phyloP scores from a whole-genome alignment of 495 filamentous ascomycete genomes.

The Cairneyella variabilis region DNA sequence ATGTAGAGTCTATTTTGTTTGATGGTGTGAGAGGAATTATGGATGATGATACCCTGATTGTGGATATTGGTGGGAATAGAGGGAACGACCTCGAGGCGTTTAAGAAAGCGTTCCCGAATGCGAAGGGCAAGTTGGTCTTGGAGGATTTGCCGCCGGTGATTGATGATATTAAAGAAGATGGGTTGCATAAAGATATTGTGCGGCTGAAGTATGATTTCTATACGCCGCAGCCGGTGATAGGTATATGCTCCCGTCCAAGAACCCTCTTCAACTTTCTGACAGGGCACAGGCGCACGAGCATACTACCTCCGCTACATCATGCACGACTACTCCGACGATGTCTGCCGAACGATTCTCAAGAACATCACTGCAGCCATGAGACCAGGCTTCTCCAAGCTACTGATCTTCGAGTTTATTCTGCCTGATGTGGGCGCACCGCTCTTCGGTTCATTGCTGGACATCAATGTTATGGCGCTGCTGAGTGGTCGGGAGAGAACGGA shows the following conservation, averaged over 20 bases:
- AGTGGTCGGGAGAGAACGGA: slow-evolving; percentile 13
- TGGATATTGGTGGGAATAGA: slow-evolving; percentile 37
- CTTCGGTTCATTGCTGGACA: background rate
- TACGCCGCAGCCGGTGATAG: slow-evolving; percentile 38
- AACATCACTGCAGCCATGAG: slow-evolving; percentile 13
- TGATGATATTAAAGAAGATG: slow-evolving; percentile 18
- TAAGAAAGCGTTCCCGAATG: background rate
- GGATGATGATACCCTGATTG: slow-evolving; percentile 36
- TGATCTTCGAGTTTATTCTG: slow-evolving; percentile 18
- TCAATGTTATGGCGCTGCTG: slow-evolving; percentile 7
- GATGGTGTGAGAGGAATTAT: slow-evolving; percentile 20
- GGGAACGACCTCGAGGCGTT: slow-evolving; percentile 38
- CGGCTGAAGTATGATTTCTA: slow-evolving; percentile 45
- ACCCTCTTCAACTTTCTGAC: slow-evolving; percentile 31
- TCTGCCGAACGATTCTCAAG: slow-evolving; percentile 37
- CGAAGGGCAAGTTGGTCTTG: slow-evolving; percentile 13
- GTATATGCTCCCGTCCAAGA: slow-evolving; percentile 21
- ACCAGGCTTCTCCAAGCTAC: slow-evolving; percentile 14
- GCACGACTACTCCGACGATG: slow-evolving; percentile 41
- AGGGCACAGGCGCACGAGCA: slow-evolving; percentile 34
- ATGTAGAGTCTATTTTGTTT: slow-evolving; percentile 12
- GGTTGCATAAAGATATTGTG: slow-evolving; percentile 25
- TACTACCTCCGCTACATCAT: slow-evolving; percentile 49
- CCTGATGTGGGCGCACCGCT: slow-evolving; percentile 2
- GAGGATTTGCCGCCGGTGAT: slow-evolving; percentile 17